Evolutionary conservation across 2,329 filamentous ascomycete genomes (phyloP).

Genomic region (Talaromyces sp.): DNA sequence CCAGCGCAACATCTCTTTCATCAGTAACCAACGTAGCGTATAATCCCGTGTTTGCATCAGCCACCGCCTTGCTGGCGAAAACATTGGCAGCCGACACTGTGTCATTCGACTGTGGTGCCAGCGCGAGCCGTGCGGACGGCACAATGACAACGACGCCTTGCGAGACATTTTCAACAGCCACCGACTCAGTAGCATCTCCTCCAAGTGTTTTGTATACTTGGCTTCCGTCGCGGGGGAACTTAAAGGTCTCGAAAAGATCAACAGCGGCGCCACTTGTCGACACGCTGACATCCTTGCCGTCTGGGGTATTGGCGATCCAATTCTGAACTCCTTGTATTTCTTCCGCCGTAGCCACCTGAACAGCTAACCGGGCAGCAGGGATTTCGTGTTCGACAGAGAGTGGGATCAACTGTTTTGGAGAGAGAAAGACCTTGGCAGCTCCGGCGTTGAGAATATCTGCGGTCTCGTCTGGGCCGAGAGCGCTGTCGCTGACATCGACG

Average conservation of each 20-base stretch:
- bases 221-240: slow-evolving; percentile 34
- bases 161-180: slow-evolving; percentile 44
- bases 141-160: slow-evolving; percentile 65
- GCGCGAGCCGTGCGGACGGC: slow-evolving; percentile 64
- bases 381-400: slow-evolving; percentile 50
- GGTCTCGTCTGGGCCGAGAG: slow-evolving; percentile 64
- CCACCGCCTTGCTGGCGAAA: slow-evolving; percentile 68
- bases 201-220: slow-evolving; percentile 34
- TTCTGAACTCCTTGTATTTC: slow-evolving; percentile 34
- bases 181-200: slow-evolving; percentile 39
- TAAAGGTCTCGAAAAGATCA: slow-evolving; percentile 32
- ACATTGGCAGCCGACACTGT: slow-evolving; percentile 65
- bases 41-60: slow-evolving; percentile 77
- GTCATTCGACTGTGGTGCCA: slow-evolving; percentile 55
- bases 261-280: slow-evolving; percentile 34
- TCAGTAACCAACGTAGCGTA: slow-evolving; percentile 89
- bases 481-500: slow-evolving; percentile 64
- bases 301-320: slow-evolving; percentile 33
- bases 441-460: slow-evolving; percentile 78
- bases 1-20: slow-evolving; percentile 75
- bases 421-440: slow-evolving; percentile 78
- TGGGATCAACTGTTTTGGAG: slow-evolving; percentile 59
- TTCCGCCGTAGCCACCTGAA: slow-evolving; percentile 42
- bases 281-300: slow-evolving; percentile 32
- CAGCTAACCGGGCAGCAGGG: slow-evolving; percentile 52